Conservation (phyloP, 345 rosid genomes). For the Murraya koenigii region DNA sequence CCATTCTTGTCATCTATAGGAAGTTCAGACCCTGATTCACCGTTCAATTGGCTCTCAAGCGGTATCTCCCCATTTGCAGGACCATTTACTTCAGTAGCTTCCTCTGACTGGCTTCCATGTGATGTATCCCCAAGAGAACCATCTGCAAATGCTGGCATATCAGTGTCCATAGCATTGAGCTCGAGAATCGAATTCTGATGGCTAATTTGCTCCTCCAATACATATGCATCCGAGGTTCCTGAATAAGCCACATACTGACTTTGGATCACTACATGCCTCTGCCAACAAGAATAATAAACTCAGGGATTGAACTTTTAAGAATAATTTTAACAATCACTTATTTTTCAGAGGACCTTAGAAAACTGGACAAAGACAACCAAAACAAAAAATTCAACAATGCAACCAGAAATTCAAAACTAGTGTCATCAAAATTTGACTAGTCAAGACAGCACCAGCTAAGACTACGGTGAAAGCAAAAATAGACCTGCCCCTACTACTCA, state of each 20-base stretch:
- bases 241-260: conserved; percentile 42
- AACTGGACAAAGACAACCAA: background rate
- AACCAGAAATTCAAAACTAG: too few relatives aligned
- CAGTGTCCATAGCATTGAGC: conserved; percentile 32
- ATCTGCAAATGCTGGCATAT: conserved; percentile 31
- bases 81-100: conserved; percentile 31
- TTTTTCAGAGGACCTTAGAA: background rate
- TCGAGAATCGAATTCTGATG: conserved; percentile 16
- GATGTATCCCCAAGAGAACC: conserved; percentile 18
- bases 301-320: background rate
- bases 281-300: conserved; percentile 8
- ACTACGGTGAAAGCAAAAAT: background rate
- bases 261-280: conserved; percentile 38
- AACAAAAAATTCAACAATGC: background rate
- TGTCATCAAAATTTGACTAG: background rate
- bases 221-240: background rate
- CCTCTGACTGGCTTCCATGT: conserved; percentile 23
- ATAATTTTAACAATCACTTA: background rate
- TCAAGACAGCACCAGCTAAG: background rate
- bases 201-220: background rate
- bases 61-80: conserved; percentile 28
- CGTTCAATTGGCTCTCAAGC: conserved; percentile 7
- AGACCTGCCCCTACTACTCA: background rate
- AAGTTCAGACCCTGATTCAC: conserved; percentile 21
- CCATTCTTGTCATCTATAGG: conserved; percentile 12